These are phyloP conservation scores for Aspergillus nanangensis DNA, from an alignment of 495 filamentous ascomycete genomes.

Conservation along the genomic window DNA sequence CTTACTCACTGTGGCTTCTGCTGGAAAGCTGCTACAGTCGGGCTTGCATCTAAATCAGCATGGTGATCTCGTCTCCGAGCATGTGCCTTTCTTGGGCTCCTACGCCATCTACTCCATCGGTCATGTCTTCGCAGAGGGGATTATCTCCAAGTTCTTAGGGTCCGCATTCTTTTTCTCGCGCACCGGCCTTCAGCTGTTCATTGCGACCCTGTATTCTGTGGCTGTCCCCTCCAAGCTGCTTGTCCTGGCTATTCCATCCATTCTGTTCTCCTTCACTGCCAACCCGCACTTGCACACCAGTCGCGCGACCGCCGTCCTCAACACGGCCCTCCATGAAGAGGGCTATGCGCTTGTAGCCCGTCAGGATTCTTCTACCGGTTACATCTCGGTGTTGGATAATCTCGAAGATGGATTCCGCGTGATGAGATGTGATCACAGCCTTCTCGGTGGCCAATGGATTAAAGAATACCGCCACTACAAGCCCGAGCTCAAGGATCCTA, in stretches of 20 bases:
- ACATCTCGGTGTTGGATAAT: slow-evolving; percentile 84
- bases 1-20: slow-evolving; percentile 60
- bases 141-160: slow-evolving; percentile 56
- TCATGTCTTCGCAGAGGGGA: slow-evolving; percentile 45
- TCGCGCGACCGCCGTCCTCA: slow-evolving; percentile 51
- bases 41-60: slow-evolving; percentile 49
- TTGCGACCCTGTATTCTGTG: slow-evolving; percentile 58
- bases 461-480: slow-evolving; percentile 25
- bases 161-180: slow-evolving; percentile 60
- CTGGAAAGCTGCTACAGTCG: slow-evolving; percentile 57
- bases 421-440: slow-evolving; percentile 88
- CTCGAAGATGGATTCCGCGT: slow-evolving; percentile 66
- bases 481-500: slow-evolving; percentile 67
- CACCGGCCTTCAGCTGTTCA: slow-evolving; percentile 62
- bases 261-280: slow-evolving; percentile 62
- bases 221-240: slow-evolving; percentile 66
- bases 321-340: slow-evolving; percentile 52
- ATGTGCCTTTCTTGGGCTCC: slow-evolving; percentile 55
- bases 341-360: slow-evolving; percentile 65
- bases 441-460: slow-evolving; percentile 91
- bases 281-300: slow-evolving; percentile 66
- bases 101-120: slow-evolving; percentile 59
- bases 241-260: slow-evolving; percentile 57
- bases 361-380: slow-evolving; percentile 81
- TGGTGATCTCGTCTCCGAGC: slow-evolving; percentile 52